Conservation (phyloP, 495 filamentous ascomycete species). For the Annulohypoxylon maeteangense region DNA sequence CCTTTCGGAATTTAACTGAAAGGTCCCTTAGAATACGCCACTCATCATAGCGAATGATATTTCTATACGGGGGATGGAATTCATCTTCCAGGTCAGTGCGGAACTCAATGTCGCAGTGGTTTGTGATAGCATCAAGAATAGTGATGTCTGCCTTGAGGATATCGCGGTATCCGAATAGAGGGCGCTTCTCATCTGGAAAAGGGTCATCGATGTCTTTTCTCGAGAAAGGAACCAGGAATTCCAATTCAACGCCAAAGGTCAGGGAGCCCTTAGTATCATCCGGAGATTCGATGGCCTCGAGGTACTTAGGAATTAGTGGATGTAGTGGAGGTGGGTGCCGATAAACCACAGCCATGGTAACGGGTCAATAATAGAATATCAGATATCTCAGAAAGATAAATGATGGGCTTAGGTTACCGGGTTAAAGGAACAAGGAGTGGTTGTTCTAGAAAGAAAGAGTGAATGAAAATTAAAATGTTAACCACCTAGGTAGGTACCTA, state of each 20-base stretch:
- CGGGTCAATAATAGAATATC: neutral
- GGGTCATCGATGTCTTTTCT: neutral
- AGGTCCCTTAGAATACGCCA: slow-evolving; percentile 34
- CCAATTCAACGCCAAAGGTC: slow-evolving; percentile 42
- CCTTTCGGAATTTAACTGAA: neutral
- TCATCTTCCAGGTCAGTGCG: slow-evolving; percentile 4
- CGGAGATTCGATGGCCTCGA: slow-evolving; percentile 28
- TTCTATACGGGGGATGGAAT: slow-evolving; percentile 3
- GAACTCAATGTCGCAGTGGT: slow-evolving; percentile 4
- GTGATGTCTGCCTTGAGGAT: neutral
- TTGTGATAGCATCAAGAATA: neutral
- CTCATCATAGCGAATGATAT: slow-evolving; percentile 22
- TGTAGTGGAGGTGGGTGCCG: neutral
- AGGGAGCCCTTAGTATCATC: slow-evolving; percentile 22
- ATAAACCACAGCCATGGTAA: neutral
- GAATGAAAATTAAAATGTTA: no score
- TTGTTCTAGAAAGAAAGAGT: neutral
- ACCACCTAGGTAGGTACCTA: no score
- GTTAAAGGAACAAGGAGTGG: neutral
- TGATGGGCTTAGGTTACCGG: neutral
- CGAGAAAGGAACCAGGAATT: slow-evolving; percentile 33
- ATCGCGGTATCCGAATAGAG: neutral
- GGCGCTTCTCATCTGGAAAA: slow-evolving; percentile 8
- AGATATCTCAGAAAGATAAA: neutral
- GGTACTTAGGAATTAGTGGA: slow-evolving; percentile 14